Conservation (phyloP, 2,329 filamentous ascomycete species). For the Trichoderma arundinaceum region DNA sequence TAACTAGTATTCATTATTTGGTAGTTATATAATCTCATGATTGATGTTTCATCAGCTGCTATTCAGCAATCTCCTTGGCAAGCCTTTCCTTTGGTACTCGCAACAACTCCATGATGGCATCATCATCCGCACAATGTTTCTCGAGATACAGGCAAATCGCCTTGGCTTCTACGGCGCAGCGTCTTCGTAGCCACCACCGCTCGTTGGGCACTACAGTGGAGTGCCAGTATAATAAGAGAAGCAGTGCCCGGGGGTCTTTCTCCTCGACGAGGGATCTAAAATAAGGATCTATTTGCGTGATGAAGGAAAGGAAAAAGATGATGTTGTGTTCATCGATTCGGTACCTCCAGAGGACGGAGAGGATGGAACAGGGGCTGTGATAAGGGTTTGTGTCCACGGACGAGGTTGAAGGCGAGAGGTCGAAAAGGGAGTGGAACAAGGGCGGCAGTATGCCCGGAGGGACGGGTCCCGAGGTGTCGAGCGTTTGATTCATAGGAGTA, state of each 20-base stretch:
- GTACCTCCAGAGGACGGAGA: slow-evolving; percentile 47
- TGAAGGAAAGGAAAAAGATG: slow-evolving; percentile 54
- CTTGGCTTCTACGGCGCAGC: slow-evolving; percentile 55
- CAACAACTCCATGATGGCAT: slow-evolving; percentile 12
- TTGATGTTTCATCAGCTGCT: background rate
- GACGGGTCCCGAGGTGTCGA: slow-evolving; percentile 33
- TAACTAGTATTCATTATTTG: background rate
- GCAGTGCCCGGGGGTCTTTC: slow-evolving; percentile 59
- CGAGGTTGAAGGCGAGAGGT: slow-evolving; percentile 35
- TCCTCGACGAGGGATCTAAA: slow-evolving; percentile 53
- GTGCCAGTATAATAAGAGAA: slow-evolving; percentile 64
- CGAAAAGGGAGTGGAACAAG: slow-evolving; percentile 42
- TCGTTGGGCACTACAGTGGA: slow-evolving; percentile 51
- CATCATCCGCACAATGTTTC: slow-evolving; percentile 31
- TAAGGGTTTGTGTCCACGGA: slow-evolving; percentile 42
- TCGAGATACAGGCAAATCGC: slow-evolving; percentile 53
- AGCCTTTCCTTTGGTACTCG: slow-evolving; percentile 6
- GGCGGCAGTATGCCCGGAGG: slow-evolving; percentile 40
- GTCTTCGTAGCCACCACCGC: slow-evolving; percentile 55
- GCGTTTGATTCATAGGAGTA: slow-evolving; percentile 16
- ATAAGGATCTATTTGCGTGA: slow-evolving; percentile 50
- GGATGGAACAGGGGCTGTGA: slow-evolving; percentile 42
- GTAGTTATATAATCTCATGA: background rate
- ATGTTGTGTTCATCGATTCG: slow-evolving; percentile 49
- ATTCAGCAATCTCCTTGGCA: background rate